Percentiles rank a stretch among this genome's conserved stretches.
Conservation (phyloP, 495 filamentous ascomycete species). For the Xylaria scruposa region DNA sequence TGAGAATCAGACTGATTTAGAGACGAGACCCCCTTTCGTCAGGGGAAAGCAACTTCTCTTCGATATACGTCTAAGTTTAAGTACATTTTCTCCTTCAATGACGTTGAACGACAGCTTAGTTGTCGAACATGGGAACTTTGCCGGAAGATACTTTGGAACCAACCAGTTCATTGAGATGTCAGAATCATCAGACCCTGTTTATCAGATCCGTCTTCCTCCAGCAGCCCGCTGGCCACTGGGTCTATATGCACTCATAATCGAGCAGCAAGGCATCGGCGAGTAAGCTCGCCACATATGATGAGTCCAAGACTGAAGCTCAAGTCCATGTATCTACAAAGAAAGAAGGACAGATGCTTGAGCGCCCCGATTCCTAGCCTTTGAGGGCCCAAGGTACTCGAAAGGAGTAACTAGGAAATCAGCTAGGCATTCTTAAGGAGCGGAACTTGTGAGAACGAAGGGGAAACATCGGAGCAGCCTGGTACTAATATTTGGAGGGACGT, state of each 20-base stretch:
- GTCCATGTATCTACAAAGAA: background rate
- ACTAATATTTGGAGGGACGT: background rate
- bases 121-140: background rate
- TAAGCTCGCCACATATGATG: background rate
- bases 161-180: background rate
- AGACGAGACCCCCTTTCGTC: too few relatives aligned
- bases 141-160: background rate
- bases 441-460: background rate
- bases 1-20: background rate
- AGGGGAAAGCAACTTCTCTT: too few relatives aligned
- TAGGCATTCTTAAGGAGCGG: background rate
- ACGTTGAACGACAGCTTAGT: background rate
- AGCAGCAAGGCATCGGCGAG: background rate
- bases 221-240: background rate
- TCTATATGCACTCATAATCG: background rate
- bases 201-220: background rate
- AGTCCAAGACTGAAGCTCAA: background rate
- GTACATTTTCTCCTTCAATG: background rate
- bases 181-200: background rate
- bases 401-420: background rate
- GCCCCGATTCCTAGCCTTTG: too few relatives aligned
- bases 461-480: background rate
- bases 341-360: background rate
- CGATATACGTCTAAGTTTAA: too few relatives aligned
- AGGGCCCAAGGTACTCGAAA: background rate